Conservation (phyloP, 75 land plant species). For the Selaginella moellendorffii region DNA sequence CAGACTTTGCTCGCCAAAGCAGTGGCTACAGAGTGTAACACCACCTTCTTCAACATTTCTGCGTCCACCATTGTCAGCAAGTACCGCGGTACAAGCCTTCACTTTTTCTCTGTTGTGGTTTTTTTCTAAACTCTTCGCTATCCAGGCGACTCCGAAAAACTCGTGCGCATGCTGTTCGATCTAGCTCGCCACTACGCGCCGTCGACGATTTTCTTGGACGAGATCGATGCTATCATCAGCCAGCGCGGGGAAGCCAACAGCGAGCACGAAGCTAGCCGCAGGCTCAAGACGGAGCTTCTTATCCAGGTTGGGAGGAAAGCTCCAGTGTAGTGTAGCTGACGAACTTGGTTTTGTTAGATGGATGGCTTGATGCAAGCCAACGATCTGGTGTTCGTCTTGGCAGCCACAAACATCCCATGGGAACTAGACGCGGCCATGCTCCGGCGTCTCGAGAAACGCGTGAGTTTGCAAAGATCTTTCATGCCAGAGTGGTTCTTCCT, state of each 20-base stretch:
- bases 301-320: conserved; percentile 47
- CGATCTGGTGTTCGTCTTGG: conserved; percentile 92
- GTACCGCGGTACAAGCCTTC: conserved; percentile 68
- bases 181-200: conserved; percentile 97
- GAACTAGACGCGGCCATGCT: conserved; percentile 98
- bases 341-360: conserved; percentile 37
- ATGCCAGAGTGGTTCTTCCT: no score
- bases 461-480: no score
- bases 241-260: conserved; percentile 94
- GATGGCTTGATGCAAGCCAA: conserved; percentile 72
- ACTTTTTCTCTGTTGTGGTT: background rate
- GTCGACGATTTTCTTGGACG: conserved; percentile 93
- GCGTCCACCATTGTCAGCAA: conserved; percentile 99
- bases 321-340: background rate
- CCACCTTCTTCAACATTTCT: conserved; percentile 97
- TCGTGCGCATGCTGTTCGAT: conserved; percentile 79
- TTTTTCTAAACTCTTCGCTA: no score
- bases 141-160: conserved; percentile 98
- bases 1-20: conserved; percentile 99
- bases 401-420: conserved; percentile 97
- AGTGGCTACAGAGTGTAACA: conserved; percentile 95
- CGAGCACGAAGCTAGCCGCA: conserved; percentile 97
- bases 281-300: conserved; percentile 91
- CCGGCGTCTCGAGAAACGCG: conserved; percentile 90
- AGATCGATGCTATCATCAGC: conserved; percentile 93